phyloP scores from a whole-genome alignment of 495 filamentous ascomycete species.

The Penicillium bialowiezense region DNA sequence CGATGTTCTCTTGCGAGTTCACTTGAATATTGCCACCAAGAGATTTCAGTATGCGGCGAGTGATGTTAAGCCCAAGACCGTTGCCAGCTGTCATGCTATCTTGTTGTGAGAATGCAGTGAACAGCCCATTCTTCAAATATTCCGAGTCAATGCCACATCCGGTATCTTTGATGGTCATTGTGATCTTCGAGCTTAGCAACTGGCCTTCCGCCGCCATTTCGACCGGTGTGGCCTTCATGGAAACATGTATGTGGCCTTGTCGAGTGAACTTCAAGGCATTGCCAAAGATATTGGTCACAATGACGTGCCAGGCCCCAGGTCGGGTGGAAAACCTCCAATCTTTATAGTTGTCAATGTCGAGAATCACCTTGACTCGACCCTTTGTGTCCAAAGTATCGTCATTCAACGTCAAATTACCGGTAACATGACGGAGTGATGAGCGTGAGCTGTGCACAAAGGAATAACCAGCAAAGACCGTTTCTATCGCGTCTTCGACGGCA shows the following conservation, averaged over 20 bases:
- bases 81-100: slow-evolving; percentile 58
- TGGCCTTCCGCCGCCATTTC: neutral
- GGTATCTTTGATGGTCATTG: slow-evolving; percentile 54
- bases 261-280: slow-evolving; percentile 38
- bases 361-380: slow-evolving; percentile 38
- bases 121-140: slow-evolving; percentile 60
- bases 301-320: slow-evolving; percentile 18
- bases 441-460: slow-evolving; percentile 7
- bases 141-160: slow-evolving; percentile 62
- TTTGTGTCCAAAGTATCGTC: neutral
- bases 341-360: slow-evolving; percentile 42
- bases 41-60: slow-evolving; percentile 54
- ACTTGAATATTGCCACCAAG: slow-evolving; percentile 43
- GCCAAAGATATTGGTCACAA: slow-evolving; percentile 34
- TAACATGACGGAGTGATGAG: neutral
- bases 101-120: slow-evolving; percentile 67
- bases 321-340: slow-evolving; percentile 12
- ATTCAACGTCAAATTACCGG: neutral
- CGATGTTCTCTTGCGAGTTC: slow-evolving; percentile 23
- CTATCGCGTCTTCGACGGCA: slow-evolving; percentile 53
- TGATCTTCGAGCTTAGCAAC: slow-evolving; percentile 9
- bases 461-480: slow-evolving; percentile 51
- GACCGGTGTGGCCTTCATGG: slow-evolving; percentile 13
- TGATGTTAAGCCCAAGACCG: slow-evolving; percentile 63
- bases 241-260: slow-evolving; percentile 21